Base-by-base conservation (phyloP, 176 grass and related monocot genomes). In the Zizania latifolia region DNA sequence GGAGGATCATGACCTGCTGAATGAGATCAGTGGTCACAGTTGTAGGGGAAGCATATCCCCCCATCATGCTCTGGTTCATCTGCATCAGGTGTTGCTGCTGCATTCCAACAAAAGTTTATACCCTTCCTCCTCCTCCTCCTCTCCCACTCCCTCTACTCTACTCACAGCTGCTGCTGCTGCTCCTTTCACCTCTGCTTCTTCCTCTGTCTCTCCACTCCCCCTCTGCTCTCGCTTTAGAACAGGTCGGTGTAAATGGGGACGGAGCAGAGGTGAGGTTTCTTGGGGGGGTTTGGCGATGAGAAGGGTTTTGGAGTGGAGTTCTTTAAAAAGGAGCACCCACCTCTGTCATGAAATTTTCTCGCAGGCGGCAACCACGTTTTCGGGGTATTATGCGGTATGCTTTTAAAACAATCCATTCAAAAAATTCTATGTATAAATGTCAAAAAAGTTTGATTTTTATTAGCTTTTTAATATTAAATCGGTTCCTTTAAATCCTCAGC, bases 51-150 rank as follows among this genome's bases (percentile, higher is more conserved):
- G 86, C 86, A 77, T 91, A 95, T 65, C 92, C 86, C 77, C 92
- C 92, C 80, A 95, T 95, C 89, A 95, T 90, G 71, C 61, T 75
- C 89, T 91, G 92, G 92, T 95, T 95, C 92, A 95, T 91, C 89
- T 95, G 92, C 92, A 95, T 91, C 79, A 95, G 86, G 87, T 91
- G 89, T 78, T 95, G 92, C 84, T 90, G 88, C 82, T 91, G 88
- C 89, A 91, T 91, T 81, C 74, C 79, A 77, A 64, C 30, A 62
- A 78, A 85, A 71, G 35, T 34, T 81, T 44, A 22, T 75, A 11
- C 33, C 76, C 56, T 29, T 30, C 68, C 69, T 68, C 30, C 65
- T 81, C 59, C 45, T 50, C 59, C 58, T 16, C 58, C 33, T 28
- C 32, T 23, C 57, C 43, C 38, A 33, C 12, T 41, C 8, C 19